Conservation (phyloP, 2,329 filamentous ascomycete genomes). For the Fusarium pseudocircinatum region DNA sequence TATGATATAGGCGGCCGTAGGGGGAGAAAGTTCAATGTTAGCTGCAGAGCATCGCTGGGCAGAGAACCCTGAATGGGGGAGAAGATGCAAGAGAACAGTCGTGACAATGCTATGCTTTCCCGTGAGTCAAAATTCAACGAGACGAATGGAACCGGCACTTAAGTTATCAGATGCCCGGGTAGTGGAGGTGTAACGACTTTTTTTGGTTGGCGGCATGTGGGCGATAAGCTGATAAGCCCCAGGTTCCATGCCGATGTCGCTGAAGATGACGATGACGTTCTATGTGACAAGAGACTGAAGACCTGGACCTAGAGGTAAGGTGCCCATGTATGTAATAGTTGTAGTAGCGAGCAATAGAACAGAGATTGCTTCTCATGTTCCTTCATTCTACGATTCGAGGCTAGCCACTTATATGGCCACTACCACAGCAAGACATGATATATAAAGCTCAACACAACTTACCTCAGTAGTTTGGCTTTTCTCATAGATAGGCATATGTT, state of each 20-base stretch:
- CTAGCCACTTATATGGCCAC: background rate
- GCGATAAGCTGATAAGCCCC: conserved; percentile 44
- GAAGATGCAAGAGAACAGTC: background rate
- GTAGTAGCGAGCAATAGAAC: background rate
- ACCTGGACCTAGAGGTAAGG: background rate
- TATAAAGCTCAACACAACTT: background rate
- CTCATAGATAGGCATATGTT: background rate
- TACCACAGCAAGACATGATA: background rate
- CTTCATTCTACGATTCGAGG: background rate
- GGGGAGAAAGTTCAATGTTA: conserved; percentile 26
- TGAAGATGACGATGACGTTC: conserved; percentile 4
- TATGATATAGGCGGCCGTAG: conserved; percentile 30
- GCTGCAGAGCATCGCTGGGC: conserved; percentile 36
- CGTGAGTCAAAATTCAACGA: conserved; percentile 32
- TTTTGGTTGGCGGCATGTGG: conserved; percentile 9
- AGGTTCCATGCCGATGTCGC: conserved; percentile 37
- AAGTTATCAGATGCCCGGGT: conserved; percentile 29
- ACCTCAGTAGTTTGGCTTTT: background rate
- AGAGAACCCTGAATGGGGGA: background rate
- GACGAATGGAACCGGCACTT: background rate
- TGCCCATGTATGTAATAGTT: background rate
- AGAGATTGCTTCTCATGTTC: background rate
- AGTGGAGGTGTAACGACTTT: conserved; percentile 29
- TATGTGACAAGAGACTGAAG: background rate
- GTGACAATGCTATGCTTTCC: background rate